A percentile compares a stretch with the other conserved stretches of the same genome.
phyloP scores from a whole-genome alignment of 345 rosid species.

The Citrus trifoliata region DNA sequence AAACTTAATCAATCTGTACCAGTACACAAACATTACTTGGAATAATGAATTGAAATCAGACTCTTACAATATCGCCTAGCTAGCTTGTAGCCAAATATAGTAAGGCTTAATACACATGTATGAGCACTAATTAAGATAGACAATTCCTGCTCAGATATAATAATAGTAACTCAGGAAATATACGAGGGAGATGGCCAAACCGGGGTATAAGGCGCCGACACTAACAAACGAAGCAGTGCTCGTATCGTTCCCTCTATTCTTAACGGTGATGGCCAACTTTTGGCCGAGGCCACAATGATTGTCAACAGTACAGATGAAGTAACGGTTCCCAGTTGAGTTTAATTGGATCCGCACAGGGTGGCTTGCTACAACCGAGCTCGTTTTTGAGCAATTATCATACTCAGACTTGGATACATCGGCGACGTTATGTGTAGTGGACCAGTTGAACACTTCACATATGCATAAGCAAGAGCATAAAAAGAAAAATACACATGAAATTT shows the following conservation, averaged over 20 bases:
- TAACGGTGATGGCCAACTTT: slow-evolving; percentile 23
- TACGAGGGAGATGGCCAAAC: not conserved
- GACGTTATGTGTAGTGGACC: slow-evolving; percentile 24
- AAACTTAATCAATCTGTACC: no score
- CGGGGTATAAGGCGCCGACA: not conserved
- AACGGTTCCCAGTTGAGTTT: slow-evolving; percentile 8
- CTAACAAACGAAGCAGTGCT: not conserved
- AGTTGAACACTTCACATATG: slow-evolving; percentile 13
- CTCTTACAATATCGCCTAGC: no score
- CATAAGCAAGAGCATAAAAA: no score
- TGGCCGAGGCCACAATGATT: slow-evolving; percentile 29
- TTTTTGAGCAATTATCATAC: slow-evolving; percentile 21
- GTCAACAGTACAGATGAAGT: slow-evolving; percentile 27
- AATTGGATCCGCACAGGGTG: not conserved
- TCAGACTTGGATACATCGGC: slow-evolving; percentile 11
- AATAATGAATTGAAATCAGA: no score
- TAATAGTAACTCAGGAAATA: not conserved
- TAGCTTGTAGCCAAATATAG: no score
- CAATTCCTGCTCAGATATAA: not conserved
- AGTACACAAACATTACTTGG: no score
- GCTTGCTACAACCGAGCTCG: not conserved
- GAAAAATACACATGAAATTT: not conserved
- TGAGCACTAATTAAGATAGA: no score
- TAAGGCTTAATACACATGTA: no score
- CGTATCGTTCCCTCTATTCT: not conserved